phyloP scores from a whole-genome alignment of 176 grass and related monocot species.

The Musa itinerans region DNA sequence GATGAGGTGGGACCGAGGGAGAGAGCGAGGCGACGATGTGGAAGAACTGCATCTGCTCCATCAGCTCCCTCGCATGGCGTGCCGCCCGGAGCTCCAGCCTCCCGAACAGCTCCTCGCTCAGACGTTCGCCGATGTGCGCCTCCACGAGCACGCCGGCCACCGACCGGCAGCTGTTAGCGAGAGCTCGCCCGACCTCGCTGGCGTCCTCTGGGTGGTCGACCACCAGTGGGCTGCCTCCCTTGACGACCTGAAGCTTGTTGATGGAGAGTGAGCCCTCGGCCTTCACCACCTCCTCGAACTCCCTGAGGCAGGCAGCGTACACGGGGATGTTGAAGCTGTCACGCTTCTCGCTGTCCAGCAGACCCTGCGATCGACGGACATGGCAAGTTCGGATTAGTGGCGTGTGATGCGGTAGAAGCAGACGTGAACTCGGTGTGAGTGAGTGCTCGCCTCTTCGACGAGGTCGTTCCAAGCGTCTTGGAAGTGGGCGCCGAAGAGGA shows the following conservation, averaged over 20 bases:
- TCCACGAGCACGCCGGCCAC: slow-evolving; percentile 8
- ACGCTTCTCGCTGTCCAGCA: neutral
- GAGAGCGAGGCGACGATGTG: slow-evolving; percentile 25
- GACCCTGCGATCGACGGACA: neutral
- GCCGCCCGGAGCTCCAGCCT: slow-evolving; percentile 16
- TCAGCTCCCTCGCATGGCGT: slow-evolving; percentile 13
- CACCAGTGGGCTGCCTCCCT: neutral
- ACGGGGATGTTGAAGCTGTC: slow-evolving; percentile 14
- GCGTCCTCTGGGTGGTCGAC: neutral
- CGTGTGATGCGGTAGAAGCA: no score
- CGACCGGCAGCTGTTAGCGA: neutral
- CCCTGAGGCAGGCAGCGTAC: neutral
- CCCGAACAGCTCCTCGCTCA: slow-evolving; percentile 15
- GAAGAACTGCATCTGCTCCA: slow-evolving; percentile 25
- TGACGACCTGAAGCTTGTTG: neutral
- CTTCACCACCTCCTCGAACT: slow-evolving; percentile 6
- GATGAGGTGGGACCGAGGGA: neutral
- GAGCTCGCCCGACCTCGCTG: neutral
- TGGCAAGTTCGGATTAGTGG: no score
- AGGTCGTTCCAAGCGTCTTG: slow-evolving; percentile 12
- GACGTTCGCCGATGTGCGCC: slow-evolving; percentile 7
- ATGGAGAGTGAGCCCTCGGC: neutral
- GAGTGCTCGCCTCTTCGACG: neutral
- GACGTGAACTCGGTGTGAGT: neutral
- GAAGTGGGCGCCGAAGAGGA: slow-evolving; percentile 5